A percentile compares a stretch with the other conserved stretches of the same genome.
Evolutionary conservation across 2,329 filamentous ascomycete genomes (phyloP).

Genomic region (Lachnellula occidentalis): DNA sequence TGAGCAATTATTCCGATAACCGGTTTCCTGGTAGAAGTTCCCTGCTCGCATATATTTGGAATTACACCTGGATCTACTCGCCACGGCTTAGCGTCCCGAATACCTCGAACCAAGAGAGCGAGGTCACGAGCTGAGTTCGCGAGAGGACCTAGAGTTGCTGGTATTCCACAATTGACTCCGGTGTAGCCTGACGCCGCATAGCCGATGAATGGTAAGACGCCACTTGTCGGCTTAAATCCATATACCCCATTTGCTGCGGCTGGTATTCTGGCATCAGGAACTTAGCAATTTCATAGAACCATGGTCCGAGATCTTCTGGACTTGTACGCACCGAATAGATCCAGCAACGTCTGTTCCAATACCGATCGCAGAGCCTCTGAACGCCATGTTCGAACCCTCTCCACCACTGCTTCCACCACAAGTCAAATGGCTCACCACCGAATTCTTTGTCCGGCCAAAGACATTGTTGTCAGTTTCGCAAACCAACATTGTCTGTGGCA

Average conservation of each 20-base stretch:
- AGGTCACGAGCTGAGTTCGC: conserved; percentile 74
- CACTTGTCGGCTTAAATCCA: conserved; percentile 29
- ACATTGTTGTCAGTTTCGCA: conserved; percentile 57
- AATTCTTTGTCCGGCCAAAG: conserved; percentile 58
- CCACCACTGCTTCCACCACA: conserved; percentile 71
- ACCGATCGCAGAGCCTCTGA: conserved; percentile 69
- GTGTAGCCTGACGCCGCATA: conserved; percentile 24
- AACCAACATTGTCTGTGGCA: conserved; percentile 52
- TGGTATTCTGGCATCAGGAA: conserved; percentile 48
- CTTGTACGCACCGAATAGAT: conserved; percentile 71
- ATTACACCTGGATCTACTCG: conserved; percentile 34
- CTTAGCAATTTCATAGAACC: conserved; percentile 74
- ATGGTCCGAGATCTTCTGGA: neutral
- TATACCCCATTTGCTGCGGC: conserved; percentile 31
- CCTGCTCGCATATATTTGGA: conserved; percentile 17
- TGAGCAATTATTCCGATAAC: conserved; percentile 29
- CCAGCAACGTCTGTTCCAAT: conserved; percentile 88
- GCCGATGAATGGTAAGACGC: conserved; percentile 30
- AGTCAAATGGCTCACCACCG: conserved; percentile 70
- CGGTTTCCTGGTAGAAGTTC: conserved; percentile 19
- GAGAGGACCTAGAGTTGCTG: conserved; percentile 86
- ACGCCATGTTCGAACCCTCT: conserved; percentile 73
- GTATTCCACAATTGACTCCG: conserved; percentile 67
- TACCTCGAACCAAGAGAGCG: conserved; percentile 69
- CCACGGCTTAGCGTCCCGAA: conserved; percentile 79